Base-by-base conservation (phyloP, 208 protist genomes). In the Jaenimonas drosophilae region DNA sequence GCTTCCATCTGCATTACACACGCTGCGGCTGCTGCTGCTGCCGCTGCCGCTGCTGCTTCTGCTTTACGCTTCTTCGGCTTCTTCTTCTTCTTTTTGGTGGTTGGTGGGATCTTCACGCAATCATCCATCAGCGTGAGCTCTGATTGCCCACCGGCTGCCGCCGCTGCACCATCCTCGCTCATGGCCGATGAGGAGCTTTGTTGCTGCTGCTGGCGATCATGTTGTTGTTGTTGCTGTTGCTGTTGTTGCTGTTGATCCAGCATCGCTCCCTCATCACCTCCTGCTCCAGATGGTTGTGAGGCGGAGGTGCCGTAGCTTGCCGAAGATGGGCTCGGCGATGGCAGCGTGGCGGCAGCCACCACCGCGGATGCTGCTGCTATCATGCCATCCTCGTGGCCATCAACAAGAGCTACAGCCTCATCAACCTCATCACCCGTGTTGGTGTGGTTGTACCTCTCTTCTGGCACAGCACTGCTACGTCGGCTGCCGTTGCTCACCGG, bases 351-450 rank as follows among this genome's bases (percentile, higher is more conserved):
- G n/a, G 19, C 21, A 9, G 27, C 29, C 23, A 42, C 46, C 42
- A 42, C 52, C 34, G 45, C 38, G 51, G 4, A 20, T 26, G 17
- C n/a, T 58, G 50, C 31, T n/a, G 42, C 16, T 44, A 42, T 7
- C 20, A 45, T 1, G 6, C 7, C 30, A 14, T 34, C 30, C 30
- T 34, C 30, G 14, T 14, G 9, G 9, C 14, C 30, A n/a, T 34
- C 30, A 7, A n/a, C 30, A 7, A 34, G 30, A 7, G 14, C 9
- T 7, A 7, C 14, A 7, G 30, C 30, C 30, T 7, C 30, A 7
- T 7, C 30, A 7, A 14, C 30, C 30, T 7, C 30, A 7, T 7
- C 30, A 7, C 9, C 30, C 30, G 30, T 14, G 9, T 7, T 14
- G 9, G 30, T 14, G 9, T n/a, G 14, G 7, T 34, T 34, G 7